Evolutionary conservation across 345 rosid species (phyloP).

Genomic region (Lepidium aucheri): DNA sequence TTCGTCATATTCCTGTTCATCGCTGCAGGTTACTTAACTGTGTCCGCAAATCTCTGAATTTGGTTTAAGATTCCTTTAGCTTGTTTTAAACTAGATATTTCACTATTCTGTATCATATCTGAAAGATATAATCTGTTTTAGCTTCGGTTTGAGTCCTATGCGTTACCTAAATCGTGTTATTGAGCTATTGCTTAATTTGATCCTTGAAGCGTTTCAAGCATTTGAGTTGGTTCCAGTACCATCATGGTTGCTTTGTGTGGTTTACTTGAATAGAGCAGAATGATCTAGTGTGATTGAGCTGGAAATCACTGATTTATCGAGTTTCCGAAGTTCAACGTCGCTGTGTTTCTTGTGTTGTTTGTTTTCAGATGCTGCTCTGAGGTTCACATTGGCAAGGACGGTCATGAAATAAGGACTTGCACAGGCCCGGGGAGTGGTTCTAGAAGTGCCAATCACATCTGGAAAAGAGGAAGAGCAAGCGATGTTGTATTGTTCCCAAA

Average conservation of each 20-base stretch:
- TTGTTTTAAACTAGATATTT: background rate
- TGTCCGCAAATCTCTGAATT: background rate
- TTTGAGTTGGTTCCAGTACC: background rate
- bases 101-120: background rate
- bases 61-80: background rate
- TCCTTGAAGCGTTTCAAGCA: background rate
- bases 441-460: conserved; percentile 62
- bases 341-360: background rate
- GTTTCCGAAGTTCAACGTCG: too few species aligned
- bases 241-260: background rate
- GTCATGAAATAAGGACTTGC: conserved; percentile 78
- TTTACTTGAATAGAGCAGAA: background rate
- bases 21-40: conserved; percentile 48
- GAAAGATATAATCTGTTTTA: background rate
- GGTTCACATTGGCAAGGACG: conserved; percentile 58
- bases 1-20: conserved; percentile 41
- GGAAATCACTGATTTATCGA: too few species aligned
- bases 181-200: background rate
- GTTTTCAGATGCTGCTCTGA: conserved; percentile 54
- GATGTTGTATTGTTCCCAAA: conserved; percentile 61
- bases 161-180: background rate
- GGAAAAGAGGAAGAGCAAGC: conserved; percentile 57
- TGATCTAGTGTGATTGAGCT: background rate
- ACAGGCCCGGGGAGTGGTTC: conserved; percentile 59
- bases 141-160: background rate